Percentiles rank a stretch among this genome's conserved stretches.
These are phyloP conservation scores for Ceratobasidium theobromae DNA, from an alignment of 1,284 basidiomycete species.

Conservation along the genomic window DNA sequence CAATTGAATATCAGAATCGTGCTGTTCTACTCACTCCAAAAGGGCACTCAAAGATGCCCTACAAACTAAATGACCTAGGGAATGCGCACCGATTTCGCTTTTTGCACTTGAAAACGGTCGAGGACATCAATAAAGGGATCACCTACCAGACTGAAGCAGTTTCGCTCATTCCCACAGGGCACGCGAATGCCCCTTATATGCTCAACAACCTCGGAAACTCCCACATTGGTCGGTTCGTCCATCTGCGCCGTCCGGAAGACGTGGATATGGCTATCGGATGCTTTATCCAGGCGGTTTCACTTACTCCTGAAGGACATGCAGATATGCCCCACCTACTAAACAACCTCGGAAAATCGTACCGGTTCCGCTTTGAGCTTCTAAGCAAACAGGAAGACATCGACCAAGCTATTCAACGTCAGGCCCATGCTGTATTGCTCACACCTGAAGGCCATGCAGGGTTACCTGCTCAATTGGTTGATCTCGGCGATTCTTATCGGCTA, in stretches of 20 bases:
- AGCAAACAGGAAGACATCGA: not conserved
- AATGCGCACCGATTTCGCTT: no score
- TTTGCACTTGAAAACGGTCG: not conserved
- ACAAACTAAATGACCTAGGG: not conserved
- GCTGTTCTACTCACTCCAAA: not conserved
- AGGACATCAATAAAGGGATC: not conserved
- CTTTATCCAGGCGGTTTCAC: not conserved
- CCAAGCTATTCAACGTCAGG: not conserved
- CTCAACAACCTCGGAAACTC: not conserved
- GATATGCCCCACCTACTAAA: not conserved
- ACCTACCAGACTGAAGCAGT: not conserved
- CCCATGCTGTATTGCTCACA: no score
- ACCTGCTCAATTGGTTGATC: no score
- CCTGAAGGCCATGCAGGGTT: no score
- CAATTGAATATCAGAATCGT: not conserved
- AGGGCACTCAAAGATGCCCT: not conserved
- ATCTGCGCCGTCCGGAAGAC: not conserved
- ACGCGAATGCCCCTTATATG: not conserved
- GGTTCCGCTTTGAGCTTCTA: not conserved
- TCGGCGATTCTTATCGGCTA: no score
- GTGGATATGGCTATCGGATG: constrained; percentile 13
- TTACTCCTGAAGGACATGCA: not conserved
- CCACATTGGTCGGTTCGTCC: not conserved
- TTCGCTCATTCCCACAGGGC: not conserved
- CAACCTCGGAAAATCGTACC: not conserved